Evolutionary conservation across 2,329 filamentous ascomycete species (phyloP).

Genomic region (Graphilbum fragrans): DNA sequence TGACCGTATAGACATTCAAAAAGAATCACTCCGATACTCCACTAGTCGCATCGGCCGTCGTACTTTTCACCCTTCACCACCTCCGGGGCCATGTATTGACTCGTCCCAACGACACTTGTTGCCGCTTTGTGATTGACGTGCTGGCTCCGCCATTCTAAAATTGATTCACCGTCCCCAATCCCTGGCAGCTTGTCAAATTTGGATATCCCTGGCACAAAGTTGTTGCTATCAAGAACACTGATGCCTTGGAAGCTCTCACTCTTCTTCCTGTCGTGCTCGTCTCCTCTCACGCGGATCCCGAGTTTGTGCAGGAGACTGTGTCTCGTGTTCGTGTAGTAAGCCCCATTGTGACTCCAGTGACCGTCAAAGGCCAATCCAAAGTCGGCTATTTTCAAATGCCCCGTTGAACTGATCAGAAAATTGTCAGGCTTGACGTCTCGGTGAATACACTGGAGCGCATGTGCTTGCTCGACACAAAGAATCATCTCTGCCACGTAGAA

Average conservation of each 20-base stretch:
- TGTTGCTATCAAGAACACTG: slow-evolving; percentile 16
- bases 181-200: slow-evolving; percentile 22
- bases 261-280: slow-evolving; percentile 49
- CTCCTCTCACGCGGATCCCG: slow-evolving; percentile 61
- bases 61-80: slow-evolving; percentile 73
- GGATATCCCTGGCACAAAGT: slow-evolving; percentile 23
- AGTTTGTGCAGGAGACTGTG: slow-evolving; percentile 68
- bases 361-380: slow-evolving; percentile 94
- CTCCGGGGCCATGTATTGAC: slow-evolving; percentile 97
- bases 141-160: slow-evolving; percentile 60
- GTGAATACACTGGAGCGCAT: slow-evolving; percentile 82
- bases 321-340: slow-evolving; percentile 74
- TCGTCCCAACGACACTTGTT: slow-evolving; percentile 82
- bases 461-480: slow-evolving; percentile 83
- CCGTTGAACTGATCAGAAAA: slow-evolving; percentile 77
- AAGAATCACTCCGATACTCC: slow-evolving; percentile 88
- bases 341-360: slow-evolving; percentile 84
- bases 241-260: not conserved
- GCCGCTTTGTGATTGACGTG: slow-evolving; percentile 61
- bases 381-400: slow-evolving; percentile 90
- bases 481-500: slow-evolving; percentile 97
- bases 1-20: slow-evolving; percentile 91
- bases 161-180: slow-evolving; percentile 26
- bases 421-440: slow-evolving; percentile 97
- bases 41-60: slow-evolving; percentile 92